Evolutionary conservation across 2,329 filamentous ascomycete species (phyloP), one percentile per base, ranked within the genome.

Genomic region (Penicillium sp.): DNA sequence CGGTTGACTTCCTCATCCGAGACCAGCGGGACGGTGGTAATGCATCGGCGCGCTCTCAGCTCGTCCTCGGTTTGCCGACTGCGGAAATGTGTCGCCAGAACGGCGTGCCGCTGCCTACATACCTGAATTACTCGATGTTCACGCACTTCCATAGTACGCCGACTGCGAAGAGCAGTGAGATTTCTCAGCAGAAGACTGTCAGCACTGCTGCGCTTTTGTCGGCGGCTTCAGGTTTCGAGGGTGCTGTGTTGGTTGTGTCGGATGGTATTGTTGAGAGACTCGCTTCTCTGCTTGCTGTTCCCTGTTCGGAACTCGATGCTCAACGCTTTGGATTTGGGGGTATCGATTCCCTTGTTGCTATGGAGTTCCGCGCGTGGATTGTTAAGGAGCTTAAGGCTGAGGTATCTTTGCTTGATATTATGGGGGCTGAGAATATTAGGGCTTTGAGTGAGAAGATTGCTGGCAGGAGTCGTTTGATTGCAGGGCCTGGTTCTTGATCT

Each of bases 301-400:
- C 68, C 1, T 47, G 50, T 6, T 67, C 69, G 1, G 66, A 69
- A 14, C 52, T 70, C 12, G 62, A 70, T 44, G 44, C 50, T 9
- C 63, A 65, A 28, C 56, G 59, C 11, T 64, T 69, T 19, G 59
- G 62, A 2, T 63, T 62, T 31, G 61, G 62, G 17, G 53, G 59
- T 11, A 69, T 70, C 38, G 68, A 70, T 35, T 69, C 66, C 3
- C 60, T 70, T 12, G 62, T 70, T 19, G 65, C 67, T 5, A 68
- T 70, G 62, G 69, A 70, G 44, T 70, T 71, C 38, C 58, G 62
- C 16, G 68, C 59, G 1, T 71, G 68, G 69, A 60, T 70, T 14
- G 57, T 62, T 8, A 70, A 67, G 26, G 64, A 68, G 25, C 50
- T 69, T 16, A 58, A 58, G 31, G 64, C 68, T 1, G 67, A 70